A percentile compares a stretch with the other conserved stretches of the same genome.
Conservation (phyloP, 768 basidiomycete species). For the Nidularia sp. region DNA sequence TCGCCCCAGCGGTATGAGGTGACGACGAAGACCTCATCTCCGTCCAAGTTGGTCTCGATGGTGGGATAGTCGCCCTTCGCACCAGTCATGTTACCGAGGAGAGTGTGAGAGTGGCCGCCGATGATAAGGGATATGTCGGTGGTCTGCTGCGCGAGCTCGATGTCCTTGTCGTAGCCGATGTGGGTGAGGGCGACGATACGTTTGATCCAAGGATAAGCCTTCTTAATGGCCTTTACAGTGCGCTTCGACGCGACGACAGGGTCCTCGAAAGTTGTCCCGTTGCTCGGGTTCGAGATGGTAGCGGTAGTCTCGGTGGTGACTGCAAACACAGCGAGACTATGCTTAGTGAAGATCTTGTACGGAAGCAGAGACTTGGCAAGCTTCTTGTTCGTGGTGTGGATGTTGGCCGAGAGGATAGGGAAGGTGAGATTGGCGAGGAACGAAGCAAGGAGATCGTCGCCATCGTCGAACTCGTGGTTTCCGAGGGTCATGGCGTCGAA, state of each 20-base stretch:
- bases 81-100: slow-evolving; percentile 33
- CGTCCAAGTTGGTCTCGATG: slow-evolving; percentile 33
- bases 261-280: slow-evolving; percentile 32
- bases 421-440: slow-evolving; percentile 37
- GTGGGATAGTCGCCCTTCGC: slow-evolving; percentile 41
- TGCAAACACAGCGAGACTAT: slow-evolving; percentile 36
- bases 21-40: slow-evolving; percentile 44
- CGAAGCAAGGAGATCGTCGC: slow-evolving; percentile 29
- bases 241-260: slow-evolving; percentile 30
- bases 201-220: slow-evolving; percentile 22
- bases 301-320: slow-evolving; percentile 38
- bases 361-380: slow-evolving; percentile 27
- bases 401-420: slow-evolving; percentile 41
- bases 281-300: slow-evolving; percentile 30
- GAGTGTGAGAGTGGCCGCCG: slow-evolving; percentile 43
- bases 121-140: slow-evolving; percentile 35
- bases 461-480: slow-evolving; percentile 44
- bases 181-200: slow-evolving; percentile 42
- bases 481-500: slow-evolving; percentile 42
- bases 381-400: slow-evolving; percentile 28
- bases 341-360: slow-evolving; percentile 32
- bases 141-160: slow-evolving; percentile 32
- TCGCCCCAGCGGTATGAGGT: slow-evolving; percentile 44
- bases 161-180: slow-evolving; percentile 40
- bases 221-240: slow-evolving; percentile 31